Evolutionary conservation across 805 yeast species (phyloP), one percentile per base, ranked within the genome.

Genomic region (Kodamaea kakaduensis): DNA sequence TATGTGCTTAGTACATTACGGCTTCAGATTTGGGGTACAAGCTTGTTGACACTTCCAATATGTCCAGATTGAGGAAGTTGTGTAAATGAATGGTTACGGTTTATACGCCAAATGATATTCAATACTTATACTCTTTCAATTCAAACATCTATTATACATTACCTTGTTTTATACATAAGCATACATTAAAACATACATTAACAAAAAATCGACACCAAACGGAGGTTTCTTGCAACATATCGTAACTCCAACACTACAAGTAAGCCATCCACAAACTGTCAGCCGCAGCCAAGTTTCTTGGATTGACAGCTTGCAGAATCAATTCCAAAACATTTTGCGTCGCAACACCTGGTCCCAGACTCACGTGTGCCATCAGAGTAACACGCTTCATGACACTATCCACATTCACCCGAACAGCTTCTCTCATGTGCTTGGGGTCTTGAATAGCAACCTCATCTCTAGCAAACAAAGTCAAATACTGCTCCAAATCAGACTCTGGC

Each of bases 231-330:
- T n/a, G n/a, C n/a, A n/a, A n/a, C n/a, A n/a, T n/a, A n/a, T n/a
- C n/a, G n/a, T n/a, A n/a, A n/a, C n/a, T 26, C 9, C 13, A 26
- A 24, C 14, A 15, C 18, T 66, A 88, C 48, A 88, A 77, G 64
- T 87, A 93, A 1, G 98, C 93, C 96, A 93, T 86, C 88, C 96
- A 93, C 45, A 85, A 71, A 10, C 88, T 79, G 50, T 93, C 98
- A 5, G 95, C 82, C 36, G 86, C 78, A 10, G 97, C 97, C 48
- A 93, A 65, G 50, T 87, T 86, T 49, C 95, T 77, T 22, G 97
- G 97, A 53, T 89, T 90, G 10, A 89, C 97, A 5, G 98, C 97
- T 52, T 86, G 88, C 4, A 95, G 82, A 34, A 93, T 86, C 52
- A 90, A 73, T 50, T 93, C 97, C 46, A 93, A 71, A 21, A 88